phyloP scores from a whole-genome alignment of 441 rosid genomes.

The Dalechampia spathulata region DNA sequence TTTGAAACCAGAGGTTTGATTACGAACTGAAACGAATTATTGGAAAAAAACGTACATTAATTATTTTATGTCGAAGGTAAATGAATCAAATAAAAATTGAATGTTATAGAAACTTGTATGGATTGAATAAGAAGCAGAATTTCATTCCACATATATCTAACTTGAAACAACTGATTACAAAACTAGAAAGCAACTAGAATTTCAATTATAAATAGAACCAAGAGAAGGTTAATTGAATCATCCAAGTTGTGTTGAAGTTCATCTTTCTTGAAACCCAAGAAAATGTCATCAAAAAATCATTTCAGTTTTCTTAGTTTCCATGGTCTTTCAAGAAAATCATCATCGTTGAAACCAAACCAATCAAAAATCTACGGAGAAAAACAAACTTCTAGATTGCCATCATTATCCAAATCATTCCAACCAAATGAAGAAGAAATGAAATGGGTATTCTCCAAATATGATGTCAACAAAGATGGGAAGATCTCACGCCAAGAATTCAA shows the following conservation, averaged over 20 bases:
- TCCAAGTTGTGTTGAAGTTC: neutral
- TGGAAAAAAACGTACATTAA: too few species aligned
- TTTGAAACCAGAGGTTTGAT: too few species aligned
- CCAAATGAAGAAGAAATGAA: slow-evolving; percentile 44
- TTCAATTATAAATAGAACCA: neutral
- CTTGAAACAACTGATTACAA: too few species aligned
- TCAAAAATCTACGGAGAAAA: slow-evolving; percentile 9
- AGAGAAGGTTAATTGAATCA: neutral
- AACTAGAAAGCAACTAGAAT: neutral
- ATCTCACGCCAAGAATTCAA: slow-evolving; percentile 39
- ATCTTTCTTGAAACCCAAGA: neutral
- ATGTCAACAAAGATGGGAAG: slow-evolving; percentile 44
- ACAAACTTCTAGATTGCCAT: slow-evolving; percentile 5
- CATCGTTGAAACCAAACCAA: slow-evolving; percentile 14
- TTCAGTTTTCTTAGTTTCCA: slow-evolving; percentile 27
- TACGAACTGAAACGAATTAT: too few species aligned
- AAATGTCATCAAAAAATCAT: slow-evolving; percentile 12
- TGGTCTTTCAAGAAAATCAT: slow-evolving; percentile 22
- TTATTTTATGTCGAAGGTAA: too few species aligned
- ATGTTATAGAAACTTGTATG: too few species aligned
- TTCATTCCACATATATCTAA: too few species aligned
- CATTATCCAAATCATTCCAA: slow-evolving; percentile 13
- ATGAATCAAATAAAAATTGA: too few species aligned
- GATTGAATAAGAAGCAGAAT: too few species aligned
- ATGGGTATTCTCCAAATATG: slow-evolving; percentile 44